phyloP scores from a whole-genome alignment of 2,329 filamentous ascomycete genomes.

The Talaromyces sp. region DNA sequence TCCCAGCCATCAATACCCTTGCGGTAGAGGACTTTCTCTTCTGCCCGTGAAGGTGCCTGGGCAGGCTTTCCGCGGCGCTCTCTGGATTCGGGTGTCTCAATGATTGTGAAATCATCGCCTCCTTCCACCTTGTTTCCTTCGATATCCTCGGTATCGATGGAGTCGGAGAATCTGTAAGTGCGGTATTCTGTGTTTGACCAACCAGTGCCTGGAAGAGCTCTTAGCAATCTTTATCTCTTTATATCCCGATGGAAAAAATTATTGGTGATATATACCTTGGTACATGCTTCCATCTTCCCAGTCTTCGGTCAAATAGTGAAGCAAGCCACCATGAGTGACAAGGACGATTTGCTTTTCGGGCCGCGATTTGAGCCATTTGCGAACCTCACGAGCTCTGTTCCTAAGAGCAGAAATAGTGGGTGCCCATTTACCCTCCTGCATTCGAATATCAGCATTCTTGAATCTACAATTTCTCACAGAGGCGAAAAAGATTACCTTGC shows the following conservation, averaged over 20 bases:
- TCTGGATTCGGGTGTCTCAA: conserved; percentile 43
- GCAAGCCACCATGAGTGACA: conserved; percentile 77
- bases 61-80: conserved; percentile 38
- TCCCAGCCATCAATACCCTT: conserved; percentile 42
- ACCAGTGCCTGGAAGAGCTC: conserved; percentile 56
- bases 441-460: background rate
- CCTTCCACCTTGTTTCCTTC: conserved; percentile 32
- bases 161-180: conserved; percentile 61
- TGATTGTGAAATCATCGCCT: conserved; percentile 40
- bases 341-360: conserved; percentile 67
- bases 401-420: conserved; percentile 53
- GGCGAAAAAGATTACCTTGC: conserved; percentile 50
- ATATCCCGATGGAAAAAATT: background rate
- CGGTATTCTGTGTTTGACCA: conserved; percentile 73
- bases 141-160: conserved; percentile 48
- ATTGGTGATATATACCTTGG: conserved; percentile 38
- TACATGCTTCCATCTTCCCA: conserved; percentile 60
- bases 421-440: conserved; percentile 44
- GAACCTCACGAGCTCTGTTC: conserved; percentile 58
- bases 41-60: conserved; percentile 31
- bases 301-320: conserved; percentile 83
- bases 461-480: background rate
- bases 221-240: background rate
- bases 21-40: conserved; percentile 40
- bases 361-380: conserved; percentile 54